These are phyloP conservation scores for Trichocladium antarcticum DNA, from an alignment of 495 filamentous ascomycete genomes.

Conservation along the genomic window DNA sequence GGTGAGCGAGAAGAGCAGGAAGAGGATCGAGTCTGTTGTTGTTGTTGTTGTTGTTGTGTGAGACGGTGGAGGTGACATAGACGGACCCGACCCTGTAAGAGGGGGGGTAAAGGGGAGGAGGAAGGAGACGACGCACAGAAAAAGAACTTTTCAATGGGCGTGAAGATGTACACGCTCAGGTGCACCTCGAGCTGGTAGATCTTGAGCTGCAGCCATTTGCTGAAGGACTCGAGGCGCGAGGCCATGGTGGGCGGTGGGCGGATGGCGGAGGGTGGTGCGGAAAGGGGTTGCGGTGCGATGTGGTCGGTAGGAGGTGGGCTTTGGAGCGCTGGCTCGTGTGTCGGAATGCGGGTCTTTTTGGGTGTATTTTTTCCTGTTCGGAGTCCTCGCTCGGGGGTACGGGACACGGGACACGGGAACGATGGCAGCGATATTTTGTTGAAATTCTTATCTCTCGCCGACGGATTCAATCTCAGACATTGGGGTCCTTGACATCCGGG, in stretches of 20 bases:
- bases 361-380: too few species aligned
- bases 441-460: too few species aligned
- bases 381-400: too few species aligned
- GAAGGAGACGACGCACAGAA: slow-evolving; percentile 31
- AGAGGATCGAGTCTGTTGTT: slow-evolving; percentile 78
- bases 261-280: background rate
- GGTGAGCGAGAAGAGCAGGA: slow-evolving; percentile 76
- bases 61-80: background rate
- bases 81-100: background rate
- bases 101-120: background rate
- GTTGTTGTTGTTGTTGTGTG: too few species aligned
- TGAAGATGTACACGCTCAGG: slow-evolving; percentile 38
- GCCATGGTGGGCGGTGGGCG: slow-evolving; percentile 23
- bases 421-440: too few species aligned
- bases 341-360: too few species aligned
- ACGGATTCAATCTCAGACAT: too few species aligned
- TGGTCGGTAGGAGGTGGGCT: background rate
- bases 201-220: slow-evolving; percentile 38
- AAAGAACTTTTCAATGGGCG: slow-evolving; percentile 35
- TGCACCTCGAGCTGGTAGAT: slow-evolving; percentile 41
- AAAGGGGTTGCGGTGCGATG: background rate
- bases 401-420: too few species aligned
- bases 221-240: slow-evolving; percentile 29
- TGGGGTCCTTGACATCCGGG: too few species aligned
- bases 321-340: background rate